Base-by-base conservation (phyloP, 352 stramenopile genomes). In the Elongisporangium undulatum region DNA sequence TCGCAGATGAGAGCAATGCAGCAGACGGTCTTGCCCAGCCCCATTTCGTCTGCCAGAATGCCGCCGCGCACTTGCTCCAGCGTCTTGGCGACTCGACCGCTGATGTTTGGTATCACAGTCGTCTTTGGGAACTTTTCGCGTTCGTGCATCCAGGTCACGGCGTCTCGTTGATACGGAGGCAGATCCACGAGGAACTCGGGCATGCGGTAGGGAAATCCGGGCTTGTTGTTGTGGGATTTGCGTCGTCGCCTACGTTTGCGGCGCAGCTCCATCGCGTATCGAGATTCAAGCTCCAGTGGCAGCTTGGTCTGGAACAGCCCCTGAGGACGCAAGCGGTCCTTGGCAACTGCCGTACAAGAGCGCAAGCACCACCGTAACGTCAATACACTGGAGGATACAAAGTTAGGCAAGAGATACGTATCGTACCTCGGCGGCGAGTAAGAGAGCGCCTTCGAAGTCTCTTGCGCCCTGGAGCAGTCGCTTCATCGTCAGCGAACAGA, bases 11-110 rank as follows among this genome's bases (percentile, higher is more conserved):
- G 66, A 15, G 82, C 82, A 23, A 97, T 78, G 21, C 86, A 93
- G 52, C 86, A 92, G 2, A 98, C 77, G 0, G 95, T 98, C 63
- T 96, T 96, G 15, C 89, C 89, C 22, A 97, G 64, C 0, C 88
- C 89, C 88, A 96, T 95, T 54, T 96, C 87, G 68, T 97, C 89
- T 2, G 85, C 87, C 7, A 97, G 61, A 19, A 97, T 83, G 15
- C 89, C 89, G 7, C 89, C 89, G 8, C 73, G 75, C n/a, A 86
- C 65, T 23, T 70, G 61, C 24, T 82, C 69, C 6, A 79, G 63
- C 26, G 64, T 53, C 17, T 68, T 67, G 21, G 60, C 63, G 48
- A 75, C 63, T 38, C 66, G 69, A 19, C 57, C 50, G 20, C 59
- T 45, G 1, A 45, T 45, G 12, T 64, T 65, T 69, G 68, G 38